phyloP scores from a whole-genome alignment of 345 rosid genomes.

The Melaleuca quinquenervia region DNA sequence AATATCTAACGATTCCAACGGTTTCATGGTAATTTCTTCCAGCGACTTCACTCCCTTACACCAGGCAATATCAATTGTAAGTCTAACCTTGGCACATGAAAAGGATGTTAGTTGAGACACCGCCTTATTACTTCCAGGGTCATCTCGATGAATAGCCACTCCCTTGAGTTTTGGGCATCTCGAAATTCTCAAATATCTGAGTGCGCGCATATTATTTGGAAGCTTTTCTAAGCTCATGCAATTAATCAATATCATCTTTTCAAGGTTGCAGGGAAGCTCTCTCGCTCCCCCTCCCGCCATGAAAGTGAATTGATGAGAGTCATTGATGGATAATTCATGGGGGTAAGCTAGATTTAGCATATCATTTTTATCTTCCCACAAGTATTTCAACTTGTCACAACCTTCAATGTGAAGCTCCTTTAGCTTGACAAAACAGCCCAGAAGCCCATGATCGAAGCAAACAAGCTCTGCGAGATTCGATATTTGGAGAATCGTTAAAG shows the following conservation, averaged over 20 bases:
- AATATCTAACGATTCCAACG: too few relatives aligned
- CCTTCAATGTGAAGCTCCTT: too few relatives aligned
- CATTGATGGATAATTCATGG: fast-evolving
- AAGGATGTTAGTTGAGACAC: not conserved
- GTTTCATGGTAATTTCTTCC: too few relatives aligned
- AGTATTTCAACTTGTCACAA: fast-evolving
- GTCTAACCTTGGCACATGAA: fast-evolving
- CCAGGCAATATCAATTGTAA: fast-evolving
- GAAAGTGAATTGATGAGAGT: not conserved
- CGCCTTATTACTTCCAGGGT: fast-evolving
- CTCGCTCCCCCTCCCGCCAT: fast-evolving
- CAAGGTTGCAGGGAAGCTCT: not conserved
- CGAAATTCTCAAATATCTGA: fast-evolving
- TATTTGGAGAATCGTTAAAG: too few relatives aligned
- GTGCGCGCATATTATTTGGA: not conserved
- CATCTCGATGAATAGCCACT: fast-evolving
- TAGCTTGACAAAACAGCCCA: too few relatives aligned
- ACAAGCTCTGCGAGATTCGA: too few relatives aligned
- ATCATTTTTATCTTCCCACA: not conserved
- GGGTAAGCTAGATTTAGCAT: not conserved
- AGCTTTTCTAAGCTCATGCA: not conserved
- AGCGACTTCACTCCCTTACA: fast-evolving
- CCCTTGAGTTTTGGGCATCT: not conserved
- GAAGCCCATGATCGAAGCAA: too few relatives aligned
- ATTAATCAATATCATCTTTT: fast-evolving